Evolutionary conservation across 345 rosid genomes (phyloP), one percentile per base, ranked within the genome.

Genomic region (Eucalyptus camaldulensis): DNA sequence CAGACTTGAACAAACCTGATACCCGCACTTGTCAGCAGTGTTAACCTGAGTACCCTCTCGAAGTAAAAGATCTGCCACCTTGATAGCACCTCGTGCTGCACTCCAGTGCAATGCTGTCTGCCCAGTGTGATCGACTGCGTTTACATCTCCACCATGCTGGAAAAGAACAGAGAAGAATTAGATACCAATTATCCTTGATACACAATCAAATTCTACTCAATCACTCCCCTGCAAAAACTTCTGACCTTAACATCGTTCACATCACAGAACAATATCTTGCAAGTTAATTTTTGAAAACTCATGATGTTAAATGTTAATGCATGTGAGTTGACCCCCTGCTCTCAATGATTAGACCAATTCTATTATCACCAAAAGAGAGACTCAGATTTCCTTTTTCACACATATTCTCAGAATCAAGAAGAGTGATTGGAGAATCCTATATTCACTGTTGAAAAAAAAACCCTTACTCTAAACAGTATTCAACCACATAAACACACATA

Each of bases 41-140:
- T 96, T 95, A 60, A 98, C 91, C 85, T 88, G 89, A 37, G 99
- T 96, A 91, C 98, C 99, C 93, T 96, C 99, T 92, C 88, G 96
- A 27, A 98, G 95, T 87, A 98, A 91, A 87, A 98, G 96, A 90
- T 98, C 99, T 5, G 95, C 97, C 49, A 94, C 98, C 93, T 95
- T 98, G 89, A 93, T 91, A 80, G 97, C 97, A 51, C 99, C 99
- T 31, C 99, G 98, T 89, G 96, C 99, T 25, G 99, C 99, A 95
- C 99, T 95, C 99, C 99, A 98, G 88, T 98, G 99, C 92, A 98
- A 92, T 43, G 99, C 99, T 67, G 98, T 96, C 93, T 98, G 99
- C 17, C 99, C 98, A 45, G 96, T 94, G 91, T 97, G 98, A 94
- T 98, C 99, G 24, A 91, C 90, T 2, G 95, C 93, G 88, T 98